phyloP scores from a whole-genome alignment of 495 filamentous ascomycete genomes.

The Penicillium verhagenii region DNA sequence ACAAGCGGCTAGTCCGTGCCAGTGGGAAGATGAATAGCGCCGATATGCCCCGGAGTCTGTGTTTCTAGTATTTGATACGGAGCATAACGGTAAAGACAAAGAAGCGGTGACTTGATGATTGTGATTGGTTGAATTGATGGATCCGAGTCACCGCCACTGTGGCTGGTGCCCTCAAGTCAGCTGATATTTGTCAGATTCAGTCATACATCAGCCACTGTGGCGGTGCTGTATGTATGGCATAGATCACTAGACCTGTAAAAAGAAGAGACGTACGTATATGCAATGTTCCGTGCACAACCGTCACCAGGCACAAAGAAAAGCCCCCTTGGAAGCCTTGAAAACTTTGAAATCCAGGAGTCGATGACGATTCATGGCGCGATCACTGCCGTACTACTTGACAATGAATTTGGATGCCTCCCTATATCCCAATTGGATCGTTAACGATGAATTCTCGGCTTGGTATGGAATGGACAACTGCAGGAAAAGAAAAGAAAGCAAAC shows the following conservation, averaged over 20 bases:
- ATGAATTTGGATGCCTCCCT: neutral
- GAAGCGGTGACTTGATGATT: conserved; percentile 35
- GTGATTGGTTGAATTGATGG: conserved; percentile 28
- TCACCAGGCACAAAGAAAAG: neutral
- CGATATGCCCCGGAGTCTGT: neutral
- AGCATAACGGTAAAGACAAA: conserved; percentile 12
- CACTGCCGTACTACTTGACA: conserved; percentile 7
- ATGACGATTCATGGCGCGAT: conserved; percentile 18
- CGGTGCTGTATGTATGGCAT: too few species aligned
- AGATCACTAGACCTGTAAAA: too few species aligned
- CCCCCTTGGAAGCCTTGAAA: too few species aligned
- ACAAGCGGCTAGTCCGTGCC: too few species aligned
- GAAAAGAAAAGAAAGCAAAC: neutral
- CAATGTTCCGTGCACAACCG: neutral
- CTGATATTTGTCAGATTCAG: too few species aligned
- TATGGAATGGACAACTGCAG: neutral
- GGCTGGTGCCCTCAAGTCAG: conserved; percentile 24
- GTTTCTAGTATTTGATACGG: neutral
- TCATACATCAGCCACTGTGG: conserved; percentile 18
- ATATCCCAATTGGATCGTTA: neutral
- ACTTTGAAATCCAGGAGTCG: conserved; percentile 5
- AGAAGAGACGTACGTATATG: neutral
- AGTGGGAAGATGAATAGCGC: neutral
- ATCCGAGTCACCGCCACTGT: conserved; percentile 34
- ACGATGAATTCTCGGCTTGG: neutral